A percentile compares a stretch with the other conserved stretches of the same genome.
Evolutionary conservation across 306 rosid genomes (phyloP).

Genomic region (Betula pendula): DNA sequence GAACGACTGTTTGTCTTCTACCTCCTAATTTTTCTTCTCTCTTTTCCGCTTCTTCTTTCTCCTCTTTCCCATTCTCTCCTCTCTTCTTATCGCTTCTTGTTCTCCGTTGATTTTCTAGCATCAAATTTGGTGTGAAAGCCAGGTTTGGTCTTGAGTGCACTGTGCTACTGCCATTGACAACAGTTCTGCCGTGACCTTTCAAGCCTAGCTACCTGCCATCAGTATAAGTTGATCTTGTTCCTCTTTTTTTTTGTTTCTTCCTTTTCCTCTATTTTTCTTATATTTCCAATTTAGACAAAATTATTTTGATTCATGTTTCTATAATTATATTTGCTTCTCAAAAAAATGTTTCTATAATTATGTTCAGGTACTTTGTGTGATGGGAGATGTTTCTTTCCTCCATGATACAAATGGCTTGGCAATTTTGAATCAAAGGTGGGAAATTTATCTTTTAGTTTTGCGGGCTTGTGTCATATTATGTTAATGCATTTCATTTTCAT

Average conservation of each 20-base stretch:
- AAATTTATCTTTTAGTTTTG: slow-evolving; percentile 25
- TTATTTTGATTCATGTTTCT: slow-evolving; percentile 26
- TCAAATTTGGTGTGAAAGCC: too few relatives aligned
- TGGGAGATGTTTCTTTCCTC: slow-evolving; percentile 92
- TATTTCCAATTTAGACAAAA: slow-evolving; percentile 14
- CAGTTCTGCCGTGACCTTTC: too few relatives aligned
- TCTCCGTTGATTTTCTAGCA: too few relatives aligned
- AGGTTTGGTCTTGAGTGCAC: too few relatives aligned
- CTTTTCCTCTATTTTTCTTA: background rate
- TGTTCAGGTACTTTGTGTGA: slow-evolving; percentile 73
- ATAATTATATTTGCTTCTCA: slow-evolving; percentile 28
- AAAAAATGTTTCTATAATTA: slow-evolving; percentile 25
- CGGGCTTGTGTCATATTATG: slow-evolving; percentile 20
- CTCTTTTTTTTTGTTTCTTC: background rate
- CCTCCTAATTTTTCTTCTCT: too few relatives aligned
- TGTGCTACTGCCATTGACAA: too few relatives aligned
- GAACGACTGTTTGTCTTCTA: too few relatives aligned
- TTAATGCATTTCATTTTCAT: slow-evolving; percentile 4
- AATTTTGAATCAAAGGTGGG: slow-evolving; percentile 75
- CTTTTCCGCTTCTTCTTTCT: too few relatives aligned
- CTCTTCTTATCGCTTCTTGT: too few relatives aligned
- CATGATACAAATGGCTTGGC: slow-evolving; percentile 94
- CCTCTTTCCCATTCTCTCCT: too few relatives aligned
- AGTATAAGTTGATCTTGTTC: background rate
- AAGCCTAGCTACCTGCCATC: background rate